phyloP scores from a whole-genome alignment of 2,329 filamentous ascomycete species.

The Cladosporium sp. region DNA sequence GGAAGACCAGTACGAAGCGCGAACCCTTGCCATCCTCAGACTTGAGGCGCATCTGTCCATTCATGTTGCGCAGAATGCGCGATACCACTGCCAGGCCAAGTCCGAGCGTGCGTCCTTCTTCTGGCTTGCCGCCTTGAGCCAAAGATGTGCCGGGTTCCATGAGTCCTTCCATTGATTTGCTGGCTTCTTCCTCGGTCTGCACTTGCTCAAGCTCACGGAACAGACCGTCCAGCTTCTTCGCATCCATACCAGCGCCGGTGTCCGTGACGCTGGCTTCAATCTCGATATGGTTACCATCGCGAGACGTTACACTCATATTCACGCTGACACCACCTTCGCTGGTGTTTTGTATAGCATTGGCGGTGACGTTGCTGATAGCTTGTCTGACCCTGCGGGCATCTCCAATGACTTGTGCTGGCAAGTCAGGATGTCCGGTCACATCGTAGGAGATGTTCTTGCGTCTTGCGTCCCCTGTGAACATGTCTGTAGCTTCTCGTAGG shows the following conservation, averaged over 20 bases:
- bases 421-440: slow-evolving; percentile 65
- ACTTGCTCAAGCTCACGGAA: slow-evolving; percentile 70
- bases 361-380: slow-evolving; percentile 77
- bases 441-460: slow-evolving; percentile 74
- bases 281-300: slow-evolving; percentile 57
- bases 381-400: slow-evolving; percentile 81
- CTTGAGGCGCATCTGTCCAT: slow-evolving; percentile 80
- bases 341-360: slow-evolving; percentile 84
- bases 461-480: slow-evolving; percentile 72
- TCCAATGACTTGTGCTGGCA: slow-evolving; percentile 73
- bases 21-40: slow-evolving; percentile 82
- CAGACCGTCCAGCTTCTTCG: slow-evolving; percentile 58
- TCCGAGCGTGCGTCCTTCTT: slow-evolving; percentile 60
- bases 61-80: slow-evolving; percentile 84
- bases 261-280: slow-evolving; percentile 77
- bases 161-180: slow-evolving; percentile 42
- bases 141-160: slow-evolving; percentile 35
- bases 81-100: slow-evolving; percentile 88
- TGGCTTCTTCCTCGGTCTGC: slow-evolving; percentile 53
- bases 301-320: slow-evolving; percentile 65
- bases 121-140: slow-evolving; percentile 38
- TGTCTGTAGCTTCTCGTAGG: slow-evolving; percentile 73
- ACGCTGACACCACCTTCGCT: slow-evolving; percentile 66
- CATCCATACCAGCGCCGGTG: slow-evolving; percentile 67
- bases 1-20: slow-evolving; percentile 76